phyloP scores from a whole-genome alignment of 768 basidiomycete species.

The Hysterangium stoloniferum region DNA sequence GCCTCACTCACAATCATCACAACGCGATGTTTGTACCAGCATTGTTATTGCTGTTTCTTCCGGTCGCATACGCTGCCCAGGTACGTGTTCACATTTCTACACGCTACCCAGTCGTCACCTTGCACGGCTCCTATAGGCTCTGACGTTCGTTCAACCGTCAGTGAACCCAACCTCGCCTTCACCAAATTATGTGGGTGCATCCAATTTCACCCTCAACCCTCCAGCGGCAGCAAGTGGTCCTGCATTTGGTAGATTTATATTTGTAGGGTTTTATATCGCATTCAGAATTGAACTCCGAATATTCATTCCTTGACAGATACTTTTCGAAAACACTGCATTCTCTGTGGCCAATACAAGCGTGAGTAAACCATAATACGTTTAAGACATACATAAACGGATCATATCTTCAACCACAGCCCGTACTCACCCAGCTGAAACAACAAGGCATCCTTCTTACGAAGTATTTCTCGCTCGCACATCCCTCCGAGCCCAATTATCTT shows the following conservation, averaged over 20 bases:
- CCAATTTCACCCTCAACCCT: constrained; percentile 37
- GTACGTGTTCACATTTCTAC: background rate
- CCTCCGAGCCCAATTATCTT: constrained; percentile 50
- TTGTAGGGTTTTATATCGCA: background rate
- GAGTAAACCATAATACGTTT: background rate
- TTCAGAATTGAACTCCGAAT: background rate
- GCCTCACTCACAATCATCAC: too few species aligned
- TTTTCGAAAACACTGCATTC: constrained; percentile 59
- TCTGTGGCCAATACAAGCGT: constrained; percentile 19
- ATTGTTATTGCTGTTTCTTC: background rate
- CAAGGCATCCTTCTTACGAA: constrained; percentile 39
- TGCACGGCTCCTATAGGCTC: background rate
- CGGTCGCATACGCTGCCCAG: constrained; percentile 2
- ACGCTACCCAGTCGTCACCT: constrained; percentile 4
- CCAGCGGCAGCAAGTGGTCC: constrained; percentile 31
- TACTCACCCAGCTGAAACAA: constrained; percentile 32
- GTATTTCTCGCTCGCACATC: constrained; percentile 41
- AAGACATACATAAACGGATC: background rate
- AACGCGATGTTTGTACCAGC: too few species aligned
- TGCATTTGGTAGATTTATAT: constrained; percentile 35
- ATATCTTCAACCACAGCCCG: constrained; percentile 7
- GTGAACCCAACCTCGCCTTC: constrained; percentile 18
- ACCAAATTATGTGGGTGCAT: constrained; percentile 33
- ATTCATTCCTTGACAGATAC: constrained; percentile 35
- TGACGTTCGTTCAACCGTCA: background rate